Evolutionary conservation across 495 filamentous ascomycete genomes (phyloP), one percentile per base, ranked within the genome.

Genomic region (Aspergillus indologenus): DNA sequence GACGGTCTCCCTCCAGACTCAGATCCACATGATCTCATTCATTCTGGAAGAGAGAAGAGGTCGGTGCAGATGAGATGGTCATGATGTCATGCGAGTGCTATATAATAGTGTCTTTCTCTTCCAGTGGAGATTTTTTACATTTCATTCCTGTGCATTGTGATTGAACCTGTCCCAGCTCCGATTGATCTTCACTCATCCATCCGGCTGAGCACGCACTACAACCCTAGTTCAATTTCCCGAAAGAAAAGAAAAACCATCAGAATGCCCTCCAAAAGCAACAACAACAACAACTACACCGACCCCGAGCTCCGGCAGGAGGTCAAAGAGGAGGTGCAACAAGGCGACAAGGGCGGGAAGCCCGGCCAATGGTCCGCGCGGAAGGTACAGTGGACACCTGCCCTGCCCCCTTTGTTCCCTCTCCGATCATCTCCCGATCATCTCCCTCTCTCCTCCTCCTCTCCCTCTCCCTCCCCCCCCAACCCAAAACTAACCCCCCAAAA

Each of bases 351-450:
- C 22, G 78, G 79, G 11, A 70, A 71, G 51, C 75, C 77, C 5
- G 78, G 79, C 3, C 78, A 81, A 69, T 80, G 78, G 78, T 75
- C 72, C 45, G 79, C 78, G 0, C 68, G 78, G 22, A 81, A 81
- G 70, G 77, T 75, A 61, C 26, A 29, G 26, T 29, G 9, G 4
- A 29, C 9, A 29, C 26, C 3, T 29, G 9, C 26, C 26, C 9
- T 9, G 3, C 26, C 26, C 9, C 26, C 26, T 9, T 4, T 29
- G 26, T 29, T 29, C 26, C 26, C 26, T 9, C 26, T 9, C 26
- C 26, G 9, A 3, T 9, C 9, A 4, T 9, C 26, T 29, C 26
- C 3, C 26, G 26, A 29, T 4, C 26, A 3, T 29, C 9, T 21
- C 4, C 5, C 6, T 2, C 14, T 15, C 17, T 34, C n/a, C 19